A percentile compares a stretch with the other conserved stretches of the same genome.
Conservation (phyloP, 768 basidiomycete species). For the Xerocomus spinulosus region DNA sequence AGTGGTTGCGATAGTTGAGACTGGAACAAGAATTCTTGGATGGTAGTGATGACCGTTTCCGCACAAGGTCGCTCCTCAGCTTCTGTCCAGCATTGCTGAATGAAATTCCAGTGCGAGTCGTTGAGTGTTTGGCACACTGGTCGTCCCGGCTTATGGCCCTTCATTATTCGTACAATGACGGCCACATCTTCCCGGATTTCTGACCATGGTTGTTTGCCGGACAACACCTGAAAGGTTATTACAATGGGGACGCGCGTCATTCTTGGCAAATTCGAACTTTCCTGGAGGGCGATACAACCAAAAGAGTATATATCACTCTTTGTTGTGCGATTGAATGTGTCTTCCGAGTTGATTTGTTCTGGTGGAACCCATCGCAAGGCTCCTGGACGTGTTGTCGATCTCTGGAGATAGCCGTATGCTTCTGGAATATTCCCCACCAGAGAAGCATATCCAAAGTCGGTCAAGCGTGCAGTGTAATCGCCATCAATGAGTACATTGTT, state of each 20-base stretch:
- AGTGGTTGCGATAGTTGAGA: background rate
- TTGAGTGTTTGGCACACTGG: background rate
- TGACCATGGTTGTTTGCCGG: constrained; percentile 4
- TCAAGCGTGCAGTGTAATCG: constrained; percentile 32
- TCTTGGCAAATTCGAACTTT: constrained; percentile 29
- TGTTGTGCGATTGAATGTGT: background rate
- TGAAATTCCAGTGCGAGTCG: constrained; percentile 4
- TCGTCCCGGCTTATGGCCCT: constrained; percentile 2
- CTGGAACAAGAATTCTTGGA: no score
- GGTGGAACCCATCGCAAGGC: constrained; percentile 44
- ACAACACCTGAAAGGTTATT: background rate
- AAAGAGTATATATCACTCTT: constrained; percentile 15
- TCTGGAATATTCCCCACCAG: background rate
- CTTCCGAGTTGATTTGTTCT: constrained; percentile 24
- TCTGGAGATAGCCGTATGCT: background rate
- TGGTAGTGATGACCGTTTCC: background rate
- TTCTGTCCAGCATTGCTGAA: constrained; percentile 5
- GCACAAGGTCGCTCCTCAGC: background rate
- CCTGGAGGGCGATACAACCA: constrained; percentile 27
- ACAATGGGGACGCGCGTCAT: constrained; percentile 25
- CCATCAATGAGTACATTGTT: constrained; percentile 11
- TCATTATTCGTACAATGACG: no score
- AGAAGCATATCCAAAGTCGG: constrained; percentile 38
- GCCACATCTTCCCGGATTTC: no score
- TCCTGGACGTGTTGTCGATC: constrained; percentile 28